These are phyloP conservation scores for Novymonas esmeraldas DNA, from an alignment of 208 protist genomes.

Conservation along the genomic window DNA sequence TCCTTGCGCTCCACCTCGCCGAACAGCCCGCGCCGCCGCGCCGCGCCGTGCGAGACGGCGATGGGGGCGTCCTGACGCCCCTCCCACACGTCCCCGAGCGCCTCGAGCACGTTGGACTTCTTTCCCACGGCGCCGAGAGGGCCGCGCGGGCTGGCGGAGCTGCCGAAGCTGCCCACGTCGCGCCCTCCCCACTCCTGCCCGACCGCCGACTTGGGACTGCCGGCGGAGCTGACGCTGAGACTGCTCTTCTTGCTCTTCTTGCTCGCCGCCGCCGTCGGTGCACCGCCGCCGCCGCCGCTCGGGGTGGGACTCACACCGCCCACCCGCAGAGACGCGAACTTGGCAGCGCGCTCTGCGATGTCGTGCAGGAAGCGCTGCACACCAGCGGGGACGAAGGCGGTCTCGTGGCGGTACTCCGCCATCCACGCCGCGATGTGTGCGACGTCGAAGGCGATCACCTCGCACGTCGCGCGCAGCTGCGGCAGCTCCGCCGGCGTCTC, in stretches of 20 bases:
- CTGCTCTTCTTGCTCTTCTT: slow-evolving; percentile 20
- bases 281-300: neutral
- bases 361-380: slow-evolving; percentile 42
- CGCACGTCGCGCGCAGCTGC: slow-evolving; percentile 18
- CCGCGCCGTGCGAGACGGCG: slow-evolving; percentile 32
- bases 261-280: neutral
- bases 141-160: neutral
- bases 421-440: slow-evolving; percentile 41
- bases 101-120: slow-evolving; percentile 38
- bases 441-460: slow-evolving; percentile 46
- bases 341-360: slow-evolving; percentile 6
- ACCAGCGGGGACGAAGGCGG: slow-evolving; percentile 38
- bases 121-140: slow-evolving; percentile 2
- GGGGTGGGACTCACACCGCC: neutral
- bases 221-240: neutral
- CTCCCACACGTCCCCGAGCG: slow-evolving; percentile 66
- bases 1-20: slow-evolving; percentile 70
- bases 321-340: slow-evolving; percentile 13
- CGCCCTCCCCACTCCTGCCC: neutral
- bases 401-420: slow-evolving; percentile 35
- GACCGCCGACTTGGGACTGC: slow-evolving; percentile 15
- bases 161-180: slow-evolving; percentile 6
- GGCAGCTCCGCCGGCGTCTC: neutral
- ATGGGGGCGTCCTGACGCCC: slow-evolving; percentile 77
- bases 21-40: slow-evolving; percentile 74